These are phyloP conservation scores for Lactarius indigo DNA, from an alignment of 768 basidiomycete species.

Conservation along the genomic window DNA sequence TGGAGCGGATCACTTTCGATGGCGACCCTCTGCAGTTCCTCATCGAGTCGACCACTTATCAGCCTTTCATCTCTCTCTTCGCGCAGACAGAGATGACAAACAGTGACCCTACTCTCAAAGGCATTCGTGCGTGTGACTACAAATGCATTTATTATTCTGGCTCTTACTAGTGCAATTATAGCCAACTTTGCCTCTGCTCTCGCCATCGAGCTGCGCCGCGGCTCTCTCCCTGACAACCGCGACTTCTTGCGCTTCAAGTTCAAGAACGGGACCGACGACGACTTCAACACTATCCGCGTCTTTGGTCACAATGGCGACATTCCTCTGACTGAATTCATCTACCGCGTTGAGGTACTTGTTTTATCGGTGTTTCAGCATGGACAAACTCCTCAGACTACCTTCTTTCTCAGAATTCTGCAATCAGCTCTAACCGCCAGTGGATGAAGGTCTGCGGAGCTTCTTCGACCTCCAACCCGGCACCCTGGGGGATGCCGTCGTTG, in stretches of 20 bases:
- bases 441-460: slow-evolving; percentile 37
- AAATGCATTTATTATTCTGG: neutral
- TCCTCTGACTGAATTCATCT: slow-evolving; percentile 81
- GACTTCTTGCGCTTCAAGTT: slow-evolving; percentile 84
- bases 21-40: slow-evolving; percentile 77
- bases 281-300: slow-evolving; percentile 65
- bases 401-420: slow-evolving; percentile 40
- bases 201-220: slow-evolving; percentile 75
- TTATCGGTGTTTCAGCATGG: neutral
- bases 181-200: slow-evolving; percentile 73
- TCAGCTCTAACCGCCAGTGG: slow-evolving; percentile 45
- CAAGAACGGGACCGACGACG: slow-evolving; percentile 70
- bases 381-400: neutral
- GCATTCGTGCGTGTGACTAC: slow-evolving; percentile 56
- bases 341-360: slow-evolving; percentile 63
- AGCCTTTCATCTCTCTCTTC: slow-evolving; percentile 88
- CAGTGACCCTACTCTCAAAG: slow-evolving; percentile 54
- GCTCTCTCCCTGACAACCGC: slow-evolving; percentile 68
- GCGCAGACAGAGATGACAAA: slow-evolving; percentile 63
- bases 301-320: slow-evolving; percentile 75
- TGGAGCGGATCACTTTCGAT: slow-evolving; percentile 76
- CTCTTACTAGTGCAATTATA: slow-evolving; percentile 30
- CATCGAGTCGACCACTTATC: slow-evolving; percentile 79
- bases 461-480: neutral
- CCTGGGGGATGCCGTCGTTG: slow-evolving; percentile 13